These are phyloP conservation scores for Inga laurina DNA, from an alignment of 306 rosid species.

Conservation along the genomic window DNA sequence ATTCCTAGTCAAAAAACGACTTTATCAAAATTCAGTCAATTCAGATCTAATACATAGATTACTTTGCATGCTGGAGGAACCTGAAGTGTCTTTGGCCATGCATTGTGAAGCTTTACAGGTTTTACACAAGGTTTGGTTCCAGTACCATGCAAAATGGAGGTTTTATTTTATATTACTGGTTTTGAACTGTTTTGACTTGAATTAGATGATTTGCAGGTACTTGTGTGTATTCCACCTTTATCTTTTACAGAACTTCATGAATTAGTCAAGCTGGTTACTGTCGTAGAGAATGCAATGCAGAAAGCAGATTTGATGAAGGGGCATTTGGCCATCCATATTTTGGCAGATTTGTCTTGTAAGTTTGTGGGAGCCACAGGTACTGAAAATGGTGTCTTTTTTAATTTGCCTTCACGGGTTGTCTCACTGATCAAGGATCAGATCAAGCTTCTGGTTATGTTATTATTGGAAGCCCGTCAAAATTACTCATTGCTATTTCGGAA, in stretches of 20 bases:
- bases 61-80: constrained; percentile 39
- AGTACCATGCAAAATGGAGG: not conserved
- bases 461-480: constrained; percentile 33
- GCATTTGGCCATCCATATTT: constrained; percentile 36
- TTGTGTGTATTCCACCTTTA: constrained; percentile 30
- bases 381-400: constrained; percentile 29
- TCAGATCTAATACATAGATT: constrained; percentile 27
- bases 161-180: constrained; percentile 15
- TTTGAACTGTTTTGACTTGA: constrained; percentile 29
- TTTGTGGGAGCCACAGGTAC: constrained; percentile 17
- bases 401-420: constrained; percentile 42
- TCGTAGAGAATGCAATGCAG: constrained; percentile 36
- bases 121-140: constrained; percentile 49
- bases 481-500: constrained; percentile 37
- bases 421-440: constrained; percentile 52
- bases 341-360: constrained; percentile 47
- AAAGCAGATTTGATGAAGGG: constrained; percentile 34
- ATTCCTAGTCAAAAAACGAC: constrained; percentile 51
- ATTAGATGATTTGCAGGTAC: constrained; percentile 44
- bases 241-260: constrained; percentile 30
- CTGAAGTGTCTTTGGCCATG: constrained; percentile 38
- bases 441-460: constrained; percentile 35
- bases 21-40: constrained; percentile 30
- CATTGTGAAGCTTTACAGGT: constrained; percentile 41
- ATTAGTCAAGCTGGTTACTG: constrained; percentile 40